Conservation (phyloP, 225 moss, liverwort and hornwort species). For the Takakia lepidozioides region DNA sequence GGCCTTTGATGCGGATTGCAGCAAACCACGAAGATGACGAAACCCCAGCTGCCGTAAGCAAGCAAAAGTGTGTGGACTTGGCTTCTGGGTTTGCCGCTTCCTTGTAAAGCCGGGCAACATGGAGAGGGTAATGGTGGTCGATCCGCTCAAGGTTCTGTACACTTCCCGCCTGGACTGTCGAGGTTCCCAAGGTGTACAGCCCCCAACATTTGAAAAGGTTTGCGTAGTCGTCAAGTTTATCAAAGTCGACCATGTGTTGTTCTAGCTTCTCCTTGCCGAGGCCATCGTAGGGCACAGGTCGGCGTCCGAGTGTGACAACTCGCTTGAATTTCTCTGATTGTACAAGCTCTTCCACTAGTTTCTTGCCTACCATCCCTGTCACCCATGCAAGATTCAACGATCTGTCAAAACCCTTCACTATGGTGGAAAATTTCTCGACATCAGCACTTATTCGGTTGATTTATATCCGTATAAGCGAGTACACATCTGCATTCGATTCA, state of each 20-base stretch:
- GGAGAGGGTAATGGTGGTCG: conserved; percentile 9
- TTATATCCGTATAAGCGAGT: too few species aligned
- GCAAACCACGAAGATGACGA: conserved; percentile 13
- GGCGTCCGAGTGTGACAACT: conserved; percentile 11
- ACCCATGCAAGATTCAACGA: background rate
- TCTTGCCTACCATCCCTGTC: conserved; percentile 13
- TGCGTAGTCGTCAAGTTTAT: conserved; percentile 9
- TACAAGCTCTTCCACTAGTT: conserved; percentile 16
- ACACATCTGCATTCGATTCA: too few species aligned
- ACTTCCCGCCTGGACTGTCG: background rate
- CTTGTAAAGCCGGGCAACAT: conserved; percentile 7
- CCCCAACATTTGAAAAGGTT: conserved; percentile 2
- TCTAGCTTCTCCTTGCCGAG: conserved; percentile 16
- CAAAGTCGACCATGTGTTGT: conserved; percentile 15
- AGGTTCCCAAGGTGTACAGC: conserved; percentile 12
- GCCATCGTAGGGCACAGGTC: conserved; percentile 7
- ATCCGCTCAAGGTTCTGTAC: conserved; percentile 5
- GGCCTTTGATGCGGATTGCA: conserved; percentile 5
- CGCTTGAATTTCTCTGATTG: conserved; percentile 2
- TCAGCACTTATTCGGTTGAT: too few species aligned
- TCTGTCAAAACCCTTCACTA: too few species aligned
- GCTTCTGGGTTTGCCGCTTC: conserved; percentile 1
- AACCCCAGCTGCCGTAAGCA: background rate
- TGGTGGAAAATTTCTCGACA: too few species aligned
- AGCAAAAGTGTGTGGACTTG: conserved; percentile 3